Evolutionary conservation across 371 early-diverging fungal species (phyloP).

Genomic region (Mortierella sp.): DNA sequence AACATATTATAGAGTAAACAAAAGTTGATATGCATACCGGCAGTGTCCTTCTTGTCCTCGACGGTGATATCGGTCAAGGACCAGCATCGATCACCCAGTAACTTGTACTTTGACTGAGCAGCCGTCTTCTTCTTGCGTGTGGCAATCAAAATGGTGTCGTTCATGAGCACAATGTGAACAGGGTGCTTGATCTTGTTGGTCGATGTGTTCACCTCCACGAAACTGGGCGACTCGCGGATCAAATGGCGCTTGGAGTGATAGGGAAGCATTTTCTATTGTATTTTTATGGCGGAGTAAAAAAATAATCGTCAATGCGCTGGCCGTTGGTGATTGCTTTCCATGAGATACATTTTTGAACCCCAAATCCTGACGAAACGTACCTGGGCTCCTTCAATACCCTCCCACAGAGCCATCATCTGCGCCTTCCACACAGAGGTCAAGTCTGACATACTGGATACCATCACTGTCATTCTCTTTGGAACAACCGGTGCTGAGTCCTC

Average conservation of each 20-base stretch:
- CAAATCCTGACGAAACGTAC: conserved; percentile 34
- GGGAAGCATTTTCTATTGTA: conserved; percentile 77
- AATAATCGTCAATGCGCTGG: neutral
- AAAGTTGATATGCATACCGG: conserved; percentile 61
- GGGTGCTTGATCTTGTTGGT: conserved; percentile 81
- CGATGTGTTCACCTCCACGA: conserved; percentile 84
- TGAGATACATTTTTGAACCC: neutral
- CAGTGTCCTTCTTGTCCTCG: conserved; percentile 85
- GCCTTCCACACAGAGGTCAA: conserved; percentile 71
- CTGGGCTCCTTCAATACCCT: conserved; percentile 85
- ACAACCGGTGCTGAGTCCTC: conserved; percentile 60
- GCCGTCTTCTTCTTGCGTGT: conserved; percentile 79
- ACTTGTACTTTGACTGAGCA: conserved; percentile 73
- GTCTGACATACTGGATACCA: conserved; percentile 64
- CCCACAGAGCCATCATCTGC: conserved; percentile 80
- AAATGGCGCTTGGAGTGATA: conserved; percentile 82
- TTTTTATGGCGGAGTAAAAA: conserved; percentile 14
- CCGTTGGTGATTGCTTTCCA: neutral
- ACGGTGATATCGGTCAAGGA: conserved; percentile 79
- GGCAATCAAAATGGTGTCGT: conserved; percentile 85
- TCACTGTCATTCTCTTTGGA: conserved; percentile 58
- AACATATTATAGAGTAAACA: too few species aligned
- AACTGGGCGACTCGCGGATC: conserved; percentile 82
- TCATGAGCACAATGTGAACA: conserved; percentile 85
- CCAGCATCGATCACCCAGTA: conserved; percentile 89